phyloP scores from a whole-genome alignment of 1,284 basidiomycete genomes.

The Austroboletus novae-zelandiae region DNA sequence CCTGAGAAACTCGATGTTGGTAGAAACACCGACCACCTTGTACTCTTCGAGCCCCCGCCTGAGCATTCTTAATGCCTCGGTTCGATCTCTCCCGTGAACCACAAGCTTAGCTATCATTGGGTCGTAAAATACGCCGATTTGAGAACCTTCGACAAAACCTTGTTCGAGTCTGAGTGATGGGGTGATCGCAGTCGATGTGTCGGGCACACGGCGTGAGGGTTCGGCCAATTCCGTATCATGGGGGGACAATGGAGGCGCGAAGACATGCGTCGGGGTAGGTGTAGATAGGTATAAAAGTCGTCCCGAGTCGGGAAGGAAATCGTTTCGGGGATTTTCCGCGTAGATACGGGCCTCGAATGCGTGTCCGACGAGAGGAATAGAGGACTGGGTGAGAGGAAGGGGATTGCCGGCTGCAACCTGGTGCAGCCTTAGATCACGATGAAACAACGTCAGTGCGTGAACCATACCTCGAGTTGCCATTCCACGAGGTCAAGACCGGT shows the following conservation, averaged over 20 bases:
- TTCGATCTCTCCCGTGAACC: slow-evolving; percentile 84
- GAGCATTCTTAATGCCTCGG: slow-evolving; percentile 80
- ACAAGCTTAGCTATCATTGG: slow-evolving; percentile 96
- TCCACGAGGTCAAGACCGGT: slow-evolving; percentile 90
- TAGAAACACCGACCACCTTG: slow-evolving; percentile 86
- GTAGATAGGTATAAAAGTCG: slow-evolving; percentile 78
- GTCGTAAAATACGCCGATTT: slow-evolving; percentile 92
- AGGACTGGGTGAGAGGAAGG: slow-evolving; percentile 72
- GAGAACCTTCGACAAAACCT: slow-evolving; percentile 82
- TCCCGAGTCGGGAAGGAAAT: slow-evolving; percentile 92
- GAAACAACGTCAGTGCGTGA: background rate
- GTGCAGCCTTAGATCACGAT: background rate
- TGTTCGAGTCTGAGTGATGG: slow-evolving; percentile 86
- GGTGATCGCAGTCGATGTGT: slow-evolving; percentile 43
- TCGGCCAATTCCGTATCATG: slow-evolving; percentile 26
- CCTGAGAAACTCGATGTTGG: slow-evolving; percentile 88
- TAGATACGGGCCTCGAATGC: slow-evolving; percentile 97
- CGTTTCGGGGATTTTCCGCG: slow-evolving; percentile 91
- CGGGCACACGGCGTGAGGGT: slow-evolving; percentile 35
- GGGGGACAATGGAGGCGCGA: slow-evolving; percentile 46
- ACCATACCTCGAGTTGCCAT: slow-evolving; percentile 82
- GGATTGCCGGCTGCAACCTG: slow-evolving; percentile 87
- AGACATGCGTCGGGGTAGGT: slow-evolving; percentile 62
- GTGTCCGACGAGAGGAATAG: slow-evolving; percentile 85
- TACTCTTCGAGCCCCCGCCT: slow-evolving; percentile 84